phyloP scores from a whole-genome alignment of 495 filamentous ascomycete species.

The Parmelia sp. region DNA sequence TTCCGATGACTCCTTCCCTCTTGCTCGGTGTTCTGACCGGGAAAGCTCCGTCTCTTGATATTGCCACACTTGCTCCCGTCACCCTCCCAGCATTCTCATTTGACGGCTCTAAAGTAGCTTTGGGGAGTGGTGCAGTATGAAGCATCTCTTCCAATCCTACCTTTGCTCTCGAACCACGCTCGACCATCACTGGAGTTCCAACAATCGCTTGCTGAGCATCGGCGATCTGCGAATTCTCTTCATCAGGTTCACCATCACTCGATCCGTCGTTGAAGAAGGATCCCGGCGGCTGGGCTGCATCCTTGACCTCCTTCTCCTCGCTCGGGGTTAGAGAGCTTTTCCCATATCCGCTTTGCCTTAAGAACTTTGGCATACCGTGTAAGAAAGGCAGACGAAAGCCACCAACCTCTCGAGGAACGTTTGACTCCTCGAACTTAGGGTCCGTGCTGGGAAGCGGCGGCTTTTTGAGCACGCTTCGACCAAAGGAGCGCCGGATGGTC shows the following conservation, averaged over 20 bases:
- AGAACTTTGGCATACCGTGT: slow-evolving; percentile 4
- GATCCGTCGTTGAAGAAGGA: slow-evolving; percentile 19
- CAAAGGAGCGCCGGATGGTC: slow-evolving; percentile 3
- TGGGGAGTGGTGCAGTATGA: slow-evolving; percentile 5
- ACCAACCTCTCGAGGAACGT: not conserved
- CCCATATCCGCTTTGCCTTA: not conserved
- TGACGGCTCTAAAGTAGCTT: slow-evolving; percentile 11
- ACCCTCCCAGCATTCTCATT: not conserved
- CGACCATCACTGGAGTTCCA: slow-evolving; percentile 14
- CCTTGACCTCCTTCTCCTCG: slow-evolving; percentile 3
- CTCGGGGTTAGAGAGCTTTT: not conserved
- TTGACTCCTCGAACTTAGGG: not conserved
- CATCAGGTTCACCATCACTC: slow-evolving; percentile 14
- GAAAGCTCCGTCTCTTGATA: slow-evolving; percentile 5
- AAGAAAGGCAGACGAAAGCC: slow-evolving; percentile 1
- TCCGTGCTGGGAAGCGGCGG: not conserved
- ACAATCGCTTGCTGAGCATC: slow-evolving; percentile 13
- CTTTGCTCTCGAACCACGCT: slow-evolving; percentile 14
- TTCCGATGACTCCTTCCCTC: slow-evolving; percentile 3
- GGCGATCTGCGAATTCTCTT: slow-evolving; percentile 12
- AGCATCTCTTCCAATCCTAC: slow-evolving; percentile 21
- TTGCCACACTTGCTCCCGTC: not conserved
- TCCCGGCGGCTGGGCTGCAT: slow-evolving; percentile 2
- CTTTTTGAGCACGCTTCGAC: not conserved
- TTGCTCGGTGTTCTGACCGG: slow-evolving; percentile 13